Evolutionary conservation across 2,329 filamentous ascomycete genomes (phyloP), one percentile per base, ranked within the genome.

Genomic region (Elsinoe batatas): DNA sequence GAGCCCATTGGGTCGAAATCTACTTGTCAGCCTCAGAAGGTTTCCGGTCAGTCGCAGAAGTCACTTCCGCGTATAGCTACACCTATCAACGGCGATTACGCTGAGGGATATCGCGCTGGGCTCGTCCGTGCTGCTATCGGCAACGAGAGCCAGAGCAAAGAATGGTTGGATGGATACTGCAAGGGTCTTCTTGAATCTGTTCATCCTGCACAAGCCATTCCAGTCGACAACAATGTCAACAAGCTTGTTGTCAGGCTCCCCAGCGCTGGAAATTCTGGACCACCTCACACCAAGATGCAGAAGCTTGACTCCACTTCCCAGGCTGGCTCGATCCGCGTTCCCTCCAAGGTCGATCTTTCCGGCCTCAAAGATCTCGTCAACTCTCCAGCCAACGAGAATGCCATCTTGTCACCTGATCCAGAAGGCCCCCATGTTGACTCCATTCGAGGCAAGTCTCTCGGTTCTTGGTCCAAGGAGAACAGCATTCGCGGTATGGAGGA

Each of bases 161-260:
- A 66, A 22, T 67, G 62, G 54, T 56, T 70, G 8, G 61, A 66
- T 5, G 68, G 68, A 8, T 70, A 69, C 58, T 68, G 67, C 53
- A 60, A 63, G 22, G 68, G 66, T 10, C 53, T 68, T 42, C 58
- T 66, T 37, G 63, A 66, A 44, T 63, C 64, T n/a, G 56, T 46
- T 10, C 38, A 56, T 22, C 43, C 42, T 13, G 10, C 17, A 26
- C 20, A 17, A 3, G 7, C 22, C 20, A 11, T 8, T 17, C 17
- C 30, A 17, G 20, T 42, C 17, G 49, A 32, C 10, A 12, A 26
- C 2, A 13, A 37, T n/a, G 17, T 11, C 11, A 47, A 18, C 37
- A 55, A 37, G 42, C 42, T 44, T 13, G 40, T 55, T 10, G 42
- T 55, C 38, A 55, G 30, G 42, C 53, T 55, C 15, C 53, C 53